Conservation (phyloP, 2,329 filamentous ascomycete species). For the Myriosclerotinia scirpicola region DNA sequence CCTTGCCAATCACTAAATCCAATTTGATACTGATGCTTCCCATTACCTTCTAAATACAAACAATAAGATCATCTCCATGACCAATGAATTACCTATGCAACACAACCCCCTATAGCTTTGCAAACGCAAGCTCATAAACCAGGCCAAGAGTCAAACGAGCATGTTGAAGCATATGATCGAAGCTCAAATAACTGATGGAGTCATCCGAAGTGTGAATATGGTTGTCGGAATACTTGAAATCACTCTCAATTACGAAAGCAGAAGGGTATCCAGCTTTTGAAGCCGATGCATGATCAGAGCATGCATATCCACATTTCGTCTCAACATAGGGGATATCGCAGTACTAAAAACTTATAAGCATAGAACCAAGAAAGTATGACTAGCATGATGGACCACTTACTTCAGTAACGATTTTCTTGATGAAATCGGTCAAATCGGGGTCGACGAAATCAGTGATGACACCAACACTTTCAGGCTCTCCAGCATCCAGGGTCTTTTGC, state of each 20-base stretch:
- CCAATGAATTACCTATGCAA: not conserved
- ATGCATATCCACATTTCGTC: slow-evolving; percentile 87
- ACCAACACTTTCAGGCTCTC: slow-evolving; percentile 80
- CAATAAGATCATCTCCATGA: not conserved
- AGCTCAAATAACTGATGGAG: slow-evolving; percentile 69
- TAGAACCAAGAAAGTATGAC: not conserved
- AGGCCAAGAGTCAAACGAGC: slow-evolving; percentile 80
- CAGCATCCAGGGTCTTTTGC: slow-evolving; percentile 77
- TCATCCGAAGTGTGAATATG: slow-evolving; percentile 72
- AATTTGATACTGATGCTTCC: not conserved
- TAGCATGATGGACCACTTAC: slow-evolving; percentile 42
- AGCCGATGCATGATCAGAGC: slow-evolving; percentile 72
- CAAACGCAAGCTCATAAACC: slow-evolving; percentile 80
- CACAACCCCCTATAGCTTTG: slow-evolving; percentile 46
- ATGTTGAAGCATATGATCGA: slow-evolving; percentile 91
- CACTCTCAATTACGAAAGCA: slow-evolving; percentile 74
- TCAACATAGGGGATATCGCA: slow-evolving; percentile 84
- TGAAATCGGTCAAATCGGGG: slow-evolving; percentile 77
- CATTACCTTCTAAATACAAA: not conserved
- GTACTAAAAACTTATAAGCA: slow-evolving; percentile 55
- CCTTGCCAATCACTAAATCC: slow-evolving; percentile 1
- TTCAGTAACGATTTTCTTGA: slow-evolving; percentile 80
- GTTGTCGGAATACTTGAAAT: slow-evolving; percentile 64
- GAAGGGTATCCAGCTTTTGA: slow-evolving; percentile 73
- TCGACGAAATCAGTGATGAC: slow-evolving; percentile 94